Base-by-base conservation (phyloP, 805 yeast genomes). In the Zygoascus biomembranicola region DNA sequence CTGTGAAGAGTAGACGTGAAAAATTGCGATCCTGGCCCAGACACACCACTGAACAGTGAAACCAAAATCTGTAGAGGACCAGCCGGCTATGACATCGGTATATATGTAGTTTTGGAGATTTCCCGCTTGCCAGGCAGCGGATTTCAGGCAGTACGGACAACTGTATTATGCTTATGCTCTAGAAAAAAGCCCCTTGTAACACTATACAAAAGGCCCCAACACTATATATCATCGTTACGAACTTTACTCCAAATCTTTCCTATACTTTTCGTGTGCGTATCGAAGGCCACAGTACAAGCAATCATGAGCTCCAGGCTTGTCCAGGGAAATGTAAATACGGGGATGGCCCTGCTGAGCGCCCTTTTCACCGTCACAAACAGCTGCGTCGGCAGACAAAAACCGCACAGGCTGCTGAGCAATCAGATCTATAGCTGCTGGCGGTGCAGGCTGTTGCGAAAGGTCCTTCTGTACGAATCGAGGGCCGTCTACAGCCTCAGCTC, bases 261-360 rank as follows among this genome's bases (percentile, higher is more conserved):
- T 52, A 51, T 52, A 56, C 16, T 55, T 47, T 49, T 58, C 62
- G n/a, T 57, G 42, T 18, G 65, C 63, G 43, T 46, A 84, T 65
- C 85, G 77, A 62, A 80, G 74, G 3, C 90, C 90, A 43, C 96
- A 87, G 74, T 87, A 87, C 8, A 88, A 88, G 72, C 96, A 87
- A 18, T 85, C 74, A 50, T 81, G 79, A 13, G 86, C 77, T 56
- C 81, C 80, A 43, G 88, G 85, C 66, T 80, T 82, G 67, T 87
- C 95, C 65, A 88, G 77, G 69, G 87, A 87, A 69, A 87, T 87
- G 67, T 71, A 87, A 20, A 87, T 80, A 67, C 84, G 85, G 45
- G 96, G 96, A 67, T 87, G 96, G 18, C 96, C 96, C 63, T 79
- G 81, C 62, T 79, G 81, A 19, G 72, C 74, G 10, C 85, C 86